Base-by-base conservation (phyloP, 306 rosid species). In the Castanospermum australe region DNA sequence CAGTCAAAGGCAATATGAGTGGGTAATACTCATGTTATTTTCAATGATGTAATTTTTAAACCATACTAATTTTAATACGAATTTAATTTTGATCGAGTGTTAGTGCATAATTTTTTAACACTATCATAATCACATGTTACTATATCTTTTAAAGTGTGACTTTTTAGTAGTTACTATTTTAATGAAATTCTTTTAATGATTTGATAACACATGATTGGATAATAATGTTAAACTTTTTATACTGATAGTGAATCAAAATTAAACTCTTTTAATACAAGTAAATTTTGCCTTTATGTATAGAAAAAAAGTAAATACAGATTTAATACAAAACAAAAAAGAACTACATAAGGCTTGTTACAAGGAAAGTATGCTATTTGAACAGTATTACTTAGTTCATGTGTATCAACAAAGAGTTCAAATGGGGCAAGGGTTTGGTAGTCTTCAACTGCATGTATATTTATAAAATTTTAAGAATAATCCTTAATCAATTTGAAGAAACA, bases 401-500 rank as follows among this genome's bases (percentile, higher is more conserved):
- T 35, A 14, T 36, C 30, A 67, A 60, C 15, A 68, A 18, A 47
- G 17, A 48, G 2, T 81, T 69, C 5, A 76, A 42, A 69, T 25
- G 50, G 78, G 50, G 67, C 3, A 28, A 57, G 68, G 7, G 17
- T 20, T 28, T 71, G 71, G 51, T 56, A 72, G 80, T 72, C 24
- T n/a, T 64, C 15, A 66, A 65, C 76, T 15, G 56, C 21, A 9
- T 17, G 28, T 55, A 50, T 10, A 77, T 32, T 42, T 36, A 14
- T 18, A 78, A 21, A 77, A 50, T 71, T 22, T 54, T 69, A 5
- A 41, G 18, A 51, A 52, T 17, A 57, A 47, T 17, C 20, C 11
- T 66, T 6, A 28, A 67, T 67, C 17, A 74, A 54, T 4, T 25
- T 38, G 77, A 60, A 73, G 83, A 67, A 73, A 35, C 30, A 48